phyloP scores from a whole-genome alignment of 2,329 filamentous ascomycete species.

The Cladosporium sp. region DNA sequence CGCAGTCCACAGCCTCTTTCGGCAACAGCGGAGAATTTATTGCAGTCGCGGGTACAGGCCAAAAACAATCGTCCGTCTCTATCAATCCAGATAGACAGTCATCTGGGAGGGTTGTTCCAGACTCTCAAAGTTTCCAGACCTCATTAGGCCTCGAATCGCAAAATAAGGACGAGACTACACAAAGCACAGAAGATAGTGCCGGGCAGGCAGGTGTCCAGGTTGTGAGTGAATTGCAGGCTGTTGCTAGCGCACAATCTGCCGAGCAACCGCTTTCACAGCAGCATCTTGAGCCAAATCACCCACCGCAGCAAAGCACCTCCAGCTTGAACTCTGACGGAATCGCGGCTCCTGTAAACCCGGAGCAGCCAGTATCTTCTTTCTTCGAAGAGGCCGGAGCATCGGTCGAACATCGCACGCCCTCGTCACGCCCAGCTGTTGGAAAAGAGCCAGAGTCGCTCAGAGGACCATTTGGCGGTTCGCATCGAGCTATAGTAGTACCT shows the following conservation, averaged over 20 bases:
- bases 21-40: neutral
- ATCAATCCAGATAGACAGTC: neutral
- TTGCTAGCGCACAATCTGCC: neutral
- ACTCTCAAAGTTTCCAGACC: slow-evolving; percentile 13
- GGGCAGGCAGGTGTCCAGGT: neutral
- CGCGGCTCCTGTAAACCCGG: too few relatives aligned
- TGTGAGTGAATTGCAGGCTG: neutral
- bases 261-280: too few relatives aligned
- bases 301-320: too few relatives aligned
- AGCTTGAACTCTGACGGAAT: too few relatives aligned
- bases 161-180: neutral
- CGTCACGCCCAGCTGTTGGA: too few relatives aligned
- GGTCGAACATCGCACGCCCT: too few relatives aligned
- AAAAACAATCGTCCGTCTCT: neutral
- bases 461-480: too few relatives aligned
- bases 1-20: neutral
- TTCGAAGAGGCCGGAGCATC: too few relatives aligned
- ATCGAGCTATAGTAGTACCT: too few relatives aligned
- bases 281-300: too few relatives aligned
- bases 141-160: neutral
- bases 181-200: neutral
- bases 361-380: too few relatives aligned
- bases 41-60: neutral
- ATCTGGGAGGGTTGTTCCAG: slow-evolving; percentile 13
- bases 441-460: too few relatives aligned